Conservation (phyloP, 345 rosid genomes). For the Sonneratia caseolaris region DNA sequence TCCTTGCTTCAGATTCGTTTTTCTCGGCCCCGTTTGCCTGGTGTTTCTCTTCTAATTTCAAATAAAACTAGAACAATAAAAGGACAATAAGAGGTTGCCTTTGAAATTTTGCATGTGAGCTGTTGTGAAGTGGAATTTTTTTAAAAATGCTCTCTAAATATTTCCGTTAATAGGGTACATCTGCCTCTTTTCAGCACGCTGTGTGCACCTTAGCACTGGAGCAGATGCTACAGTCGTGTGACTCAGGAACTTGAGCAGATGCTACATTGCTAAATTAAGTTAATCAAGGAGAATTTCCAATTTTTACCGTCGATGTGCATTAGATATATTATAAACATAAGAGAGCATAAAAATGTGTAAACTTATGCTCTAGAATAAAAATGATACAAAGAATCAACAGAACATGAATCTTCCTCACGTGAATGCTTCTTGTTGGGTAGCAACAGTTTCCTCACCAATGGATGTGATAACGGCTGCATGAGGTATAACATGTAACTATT, state of each 20-base stretch:
- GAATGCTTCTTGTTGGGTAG: constrained; percentile 44
- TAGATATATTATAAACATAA: neutral
- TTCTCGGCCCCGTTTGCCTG: constrained; percentile 64
- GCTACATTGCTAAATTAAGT: constrained; percentile 37
- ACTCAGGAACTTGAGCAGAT: constrained; percentile 37
- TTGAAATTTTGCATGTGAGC: neutral
- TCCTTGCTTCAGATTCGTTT: constrained; percentile 45
- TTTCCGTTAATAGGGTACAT: constrained; percentile 27
- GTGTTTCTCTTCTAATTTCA: constrained; percentile 71
- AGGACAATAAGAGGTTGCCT: neutral
- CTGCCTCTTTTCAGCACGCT: constrained; percentile 82
- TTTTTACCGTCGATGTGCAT: neutral
- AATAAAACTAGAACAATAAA: constrained; percentile 42
- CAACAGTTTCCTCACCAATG: constrained; percentile 34
- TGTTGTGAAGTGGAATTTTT: neutral
- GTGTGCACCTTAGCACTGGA: constrained; percentile 61
- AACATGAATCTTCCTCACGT: constrained; percentile 73
- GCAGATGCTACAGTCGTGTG: constrained; percentile 59
- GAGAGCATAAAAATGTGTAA: neutral
- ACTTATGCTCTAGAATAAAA: constrained; percentile 3
- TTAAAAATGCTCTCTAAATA: neutral
- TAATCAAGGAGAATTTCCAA: constrained; percentile 39
- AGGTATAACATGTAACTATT: neutral
- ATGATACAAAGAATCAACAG: constrained; percentile 79
- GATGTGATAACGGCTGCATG: constrained; percentile 14